phyloP scores from a whole-genome alignment of 208 protist genomes.

The Acanthamoeba quina region DNA sequence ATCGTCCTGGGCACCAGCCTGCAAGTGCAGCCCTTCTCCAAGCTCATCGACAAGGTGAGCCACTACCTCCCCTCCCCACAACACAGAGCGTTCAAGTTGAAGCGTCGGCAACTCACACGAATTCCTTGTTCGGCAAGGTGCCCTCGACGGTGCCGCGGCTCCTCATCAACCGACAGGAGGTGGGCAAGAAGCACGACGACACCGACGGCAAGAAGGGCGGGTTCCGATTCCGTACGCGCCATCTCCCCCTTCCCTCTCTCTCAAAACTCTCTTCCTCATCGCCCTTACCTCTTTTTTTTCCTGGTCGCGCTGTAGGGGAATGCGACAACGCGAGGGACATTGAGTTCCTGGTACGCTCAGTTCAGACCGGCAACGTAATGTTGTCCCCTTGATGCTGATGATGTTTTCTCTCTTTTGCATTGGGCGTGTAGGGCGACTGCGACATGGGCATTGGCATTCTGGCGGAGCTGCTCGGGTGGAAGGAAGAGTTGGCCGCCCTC shows the following conservation, averaged over 20 bases:
- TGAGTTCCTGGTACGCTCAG: conserved; percentile 5
- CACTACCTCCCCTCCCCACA: too few relatives aligned
- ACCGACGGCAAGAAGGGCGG: conserved; percentile 27
- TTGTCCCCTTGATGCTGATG: too few relatives aligned
- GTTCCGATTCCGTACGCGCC: conserved; percentile 27
- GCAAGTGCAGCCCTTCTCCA: conserved; percentile 85
- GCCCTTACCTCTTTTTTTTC: not conserved
- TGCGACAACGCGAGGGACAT: conserved; percentile 48
- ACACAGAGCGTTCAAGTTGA: not conserved
- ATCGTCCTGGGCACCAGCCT: conserved; percentile 87
- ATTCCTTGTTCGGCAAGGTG: not conserved
- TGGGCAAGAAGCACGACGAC: conserved; percentile 36
- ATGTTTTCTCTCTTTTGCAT: not conserved
- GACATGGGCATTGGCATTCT: not conserved
- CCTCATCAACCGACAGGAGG: conserved; percentile 34
- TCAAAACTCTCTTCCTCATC: not conserved
- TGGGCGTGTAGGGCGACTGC: conserved; percentile 23
- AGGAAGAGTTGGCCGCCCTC: conserved; percentile 27
- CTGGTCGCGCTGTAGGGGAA: not conserved
- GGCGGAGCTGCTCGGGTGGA: not conserved
- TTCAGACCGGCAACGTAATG: too few relatives aligned
- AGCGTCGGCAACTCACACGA: not conserved
- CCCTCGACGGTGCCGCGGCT: not conserved
- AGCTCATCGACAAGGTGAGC: not conserved
- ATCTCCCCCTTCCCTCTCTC: not conserved